phyloP scores from a whole-genome alignment of 768 basidiomycete species.

The Xerocomus potaroensis region DNA sequence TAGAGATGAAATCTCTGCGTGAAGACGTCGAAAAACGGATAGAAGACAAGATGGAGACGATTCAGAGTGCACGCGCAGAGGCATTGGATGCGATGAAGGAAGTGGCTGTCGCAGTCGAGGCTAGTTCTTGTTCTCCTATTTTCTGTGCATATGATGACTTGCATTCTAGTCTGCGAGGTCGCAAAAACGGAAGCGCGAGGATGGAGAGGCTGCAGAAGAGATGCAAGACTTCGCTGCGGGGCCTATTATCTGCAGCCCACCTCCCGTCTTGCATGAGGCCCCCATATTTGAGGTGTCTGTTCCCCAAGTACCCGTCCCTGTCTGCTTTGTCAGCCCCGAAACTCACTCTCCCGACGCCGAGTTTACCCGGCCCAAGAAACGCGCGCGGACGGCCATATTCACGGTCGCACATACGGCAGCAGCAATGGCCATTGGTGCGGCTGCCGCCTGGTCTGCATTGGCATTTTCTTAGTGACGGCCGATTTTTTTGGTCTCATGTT shows the following conservation, averaged over 20 bases:
- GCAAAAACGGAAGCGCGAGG: conserved; percentile 61
- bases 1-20: conserved; percentile 45
- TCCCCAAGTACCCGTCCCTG: conserved; percentile 5
- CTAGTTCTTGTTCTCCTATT: conserved; percentile 14
- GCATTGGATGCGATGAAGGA: conserved; percentile 36
- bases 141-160: conserved; percentile 20
- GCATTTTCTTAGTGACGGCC: conserved; percentile 50
- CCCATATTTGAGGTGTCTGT: not conserved
- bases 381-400: conserved; percentile 36
- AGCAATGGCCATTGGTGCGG: conserved; percentile 62
- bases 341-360: too few species aligned
- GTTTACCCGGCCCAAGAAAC: conserved; percentile 35
- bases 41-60: conserved; percentile 40
- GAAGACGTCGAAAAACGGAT: conserved; percentile 44
- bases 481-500: too few species aligned
- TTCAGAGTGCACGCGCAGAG: conserved; percentile 39
- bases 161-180: conserved; percentile 30
- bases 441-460: conserved; percentile 68
- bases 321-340: not conserved
- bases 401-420: conserved; percentile 56
- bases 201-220: conserved; percentile 32
- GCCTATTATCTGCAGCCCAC: not conserved
- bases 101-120: conserved; percentile 33
- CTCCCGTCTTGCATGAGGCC: not conserved
- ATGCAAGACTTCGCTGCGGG: not conserved